Evolutionary conservation across 495 filamentous ascomycete species (phyloP), one percentile per base, ranked within the genome.

Genomic region (Bombardia bombarda): DNA sequence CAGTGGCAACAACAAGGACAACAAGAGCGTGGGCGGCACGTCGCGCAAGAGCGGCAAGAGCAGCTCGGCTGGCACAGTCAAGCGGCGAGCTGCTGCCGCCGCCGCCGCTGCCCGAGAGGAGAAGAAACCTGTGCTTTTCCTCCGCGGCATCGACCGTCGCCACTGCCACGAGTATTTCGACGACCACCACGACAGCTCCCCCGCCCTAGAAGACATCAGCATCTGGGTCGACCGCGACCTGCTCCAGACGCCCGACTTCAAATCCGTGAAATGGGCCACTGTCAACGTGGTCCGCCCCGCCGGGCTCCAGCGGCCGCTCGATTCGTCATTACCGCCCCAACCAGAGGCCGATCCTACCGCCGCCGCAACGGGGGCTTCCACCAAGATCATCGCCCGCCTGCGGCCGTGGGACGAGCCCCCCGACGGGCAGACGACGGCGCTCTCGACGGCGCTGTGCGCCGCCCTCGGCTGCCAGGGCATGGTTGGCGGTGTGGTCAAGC

Each of bases 221-320:
- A 72, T 92, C 18, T 96, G 92, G 83, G 68, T 95, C 4, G 88
- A 94, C 57, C 74, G 78, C 9, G 87, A 92, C 32, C 53, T 87
- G 32, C 66, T 93, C 7, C 57, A 73, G 0, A 73, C 74, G 0
- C 79, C 79, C 37, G 75, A 84, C 17, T 69, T 96, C 8, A 81
- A 81, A 45, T 84, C 84, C 0, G 70, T 83, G 2, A 79, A 66
- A 7, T 93, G 77, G 68, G 87, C 81, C 14, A 73, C 70, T 26
- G 83, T 94, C 4, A 86, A 82, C 6, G 66, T 95, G 30, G 73
- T 96, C 23, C 84, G 82, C 40, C 88, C 92, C 8, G 80, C 84
- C 7, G 86, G 81, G 2, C 65, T 95, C 22, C 84, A 86, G 47
- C 71, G 81, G 14, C 79, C 87, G 0, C 60, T 80, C 2, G 88